Evolutionary conservation across 2,329 filamentous ascomycete genomes (phyloP), one percentile per base, ranked within the genome.

Genomic region (Zymoseptoria tritici): DNA sequence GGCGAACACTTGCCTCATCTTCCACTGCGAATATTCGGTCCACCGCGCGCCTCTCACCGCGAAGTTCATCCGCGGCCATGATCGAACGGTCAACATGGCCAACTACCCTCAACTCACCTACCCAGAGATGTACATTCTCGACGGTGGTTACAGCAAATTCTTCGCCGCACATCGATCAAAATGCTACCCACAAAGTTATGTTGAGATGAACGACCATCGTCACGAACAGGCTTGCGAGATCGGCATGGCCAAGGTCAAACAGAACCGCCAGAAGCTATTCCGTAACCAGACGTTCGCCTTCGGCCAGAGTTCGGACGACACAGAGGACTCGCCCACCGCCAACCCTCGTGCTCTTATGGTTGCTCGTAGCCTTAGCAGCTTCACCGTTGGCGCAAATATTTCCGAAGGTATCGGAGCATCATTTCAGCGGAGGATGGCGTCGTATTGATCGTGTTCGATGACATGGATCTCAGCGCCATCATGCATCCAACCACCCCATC

Each of bases 1-100:
- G 69, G 78, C 83, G 53, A 83, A 87, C 55, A 94, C 91, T 0
- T 81, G 97, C 9, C 77, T 99, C 63, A 86, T 99, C 66, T 90
- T 99, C 69, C 94, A 99, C 78, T 99, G 94, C 83, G 94, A 99
- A 77, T 99, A 97, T 77, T 97, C 94, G 36, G 93, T 91, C 49
- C 93, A 97, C 74, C 90, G 94, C 63, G 94, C 94, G 52, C 94
- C 94, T 53, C 87, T 96, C 64, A 97, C 97, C 89, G 94, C 94
- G 55, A 91, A 94, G 69, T 91, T 91, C 74, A 85, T 99, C 62
- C 92, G 94, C 66, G 87, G 91, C 62, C 86, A 90, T 72, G 94
- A 99, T 75, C 90, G 94, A 61, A 85, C 86, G 46, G 81, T 86
- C 71, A 99, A 99, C 75, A 85, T 86, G 57, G 90, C 94, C 74